Conservation (phyloP, 2,329 filamentous ascomycete genomes). For the Cercospora sp. region DNA sequence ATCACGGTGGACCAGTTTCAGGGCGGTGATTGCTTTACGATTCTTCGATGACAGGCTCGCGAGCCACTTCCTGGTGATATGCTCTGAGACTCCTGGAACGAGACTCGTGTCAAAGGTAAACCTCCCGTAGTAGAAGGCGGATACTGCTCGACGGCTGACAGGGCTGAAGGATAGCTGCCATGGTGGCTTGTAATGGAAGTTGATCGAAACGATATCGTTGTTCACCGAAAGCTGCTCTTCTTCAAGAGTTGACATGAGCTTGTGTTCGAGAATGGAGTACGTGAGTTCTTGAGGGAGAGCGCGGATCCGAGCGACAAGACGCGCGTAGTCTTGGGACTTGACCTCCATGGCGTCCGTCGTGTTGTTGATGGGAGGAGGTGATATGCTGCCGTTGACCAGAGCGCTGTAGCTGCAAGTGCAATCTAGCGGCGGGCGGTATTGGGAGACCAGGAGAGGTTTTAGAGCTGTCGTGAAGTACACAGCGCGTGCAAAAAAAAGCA, state of each 20-base stretch:
- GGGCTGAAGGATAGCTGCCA: background rate
- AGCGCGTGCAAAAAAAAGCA: background rate
- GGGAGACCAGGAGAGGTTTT: background rate
- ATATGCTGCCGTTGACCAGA: background rate
- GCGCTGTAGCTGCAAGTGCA: background rate
- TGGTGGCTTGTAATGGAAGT: background rate
- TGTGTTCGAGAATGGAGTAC: background rate
- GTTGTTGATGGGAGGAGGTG: background rate
- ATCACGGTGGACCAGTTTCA: background rate
- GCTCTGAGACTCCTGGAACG: background rate
- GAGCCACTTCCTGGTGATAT: background rate
- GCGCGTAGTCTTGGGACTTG: background rate
- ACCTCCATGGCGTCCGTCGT: background rate
- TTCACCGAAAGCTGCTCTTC: background rate
- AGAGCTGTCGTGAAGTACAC: background rate
- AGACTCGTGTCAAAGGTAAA: background rate
- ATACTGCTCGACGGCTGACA: background rate
- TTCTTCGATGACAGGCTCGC: background rate
- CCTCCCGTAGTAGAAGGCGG: background rate
- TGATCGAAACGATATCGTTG: background rate
- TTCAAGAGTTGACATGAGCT: background rate
- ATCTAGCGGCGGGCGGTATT: background rate
- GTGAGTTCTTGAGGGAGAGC: background rate
- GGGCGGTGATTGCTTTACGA: background rate
- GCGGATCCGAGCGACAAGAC: background rate